Conservation (phyloP, 1,284 basidiomycete genomes). For the Violaceomyces palustris region DNA sequence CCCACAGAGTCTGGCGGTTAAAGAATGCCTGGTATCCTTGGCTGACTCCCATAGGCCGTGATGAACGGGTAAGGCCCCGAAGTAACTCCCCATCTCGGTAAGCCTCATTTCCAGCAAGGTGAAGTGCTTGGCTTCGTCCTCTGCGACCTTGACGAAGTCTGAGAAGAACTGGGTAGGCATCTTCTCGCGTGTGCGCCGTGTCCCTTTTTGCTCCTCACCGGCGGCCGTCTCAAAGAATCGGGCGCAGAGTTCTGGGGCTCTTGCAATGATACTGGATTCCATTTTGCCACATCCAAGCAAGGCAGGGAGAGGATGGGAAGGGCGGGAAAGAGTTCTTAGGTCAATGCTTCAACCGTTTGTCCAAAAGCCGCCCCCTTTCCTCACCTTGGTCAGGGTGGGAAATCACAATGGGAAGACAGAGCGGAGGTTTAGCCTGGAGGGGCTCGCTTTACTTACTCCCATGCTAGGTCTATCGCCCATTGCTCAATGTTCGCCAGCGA, state of each 20-base stretch:
- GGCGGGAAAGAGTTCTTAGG: not conserved
- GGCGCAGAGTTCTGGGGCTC: slow-evolving; percentile 52
- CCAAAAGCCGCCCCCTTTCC: too few species aligned
- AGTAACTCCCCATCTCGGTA: slow-evolving; percentile 65
- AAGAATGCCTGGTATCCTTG: slow-evolving; percentile 65
- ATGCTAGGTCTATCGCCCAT: slow-evolving; percentile 63
- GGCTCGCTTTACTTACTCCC: slow-evolving; percentile 24
- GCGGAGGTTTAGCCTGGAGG: not conserved
- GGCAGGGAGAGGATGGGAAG: not conserved
- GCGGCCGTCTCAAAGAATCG: slow-evolving; percentile 9
- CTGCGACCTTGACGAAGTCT: slow-evolving; percentile 58
- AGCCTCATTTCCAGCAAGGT: slow-evolving; percentile 55
- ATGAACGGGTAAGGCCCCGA: slow-evolving; percentile 60
- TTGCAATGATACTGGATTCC: slow-evolving; percentile 72
- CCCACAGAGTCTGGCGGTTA: slow-evolving; percentile 65
- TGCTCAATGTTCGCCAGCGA: slow-evolving; percentile 85
- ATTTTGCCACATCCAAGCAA: too few species aligned
- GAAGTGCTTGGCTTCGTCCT: slow-evolving; percentile 71
- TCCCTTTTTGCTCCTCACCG: slow-evolving; percentile 1
- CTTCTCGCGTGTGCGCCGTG: slow-evolving; percentile 4
- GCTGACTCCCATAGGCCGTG: slow-evolving; percentile 72
- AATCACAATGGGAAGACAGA: slow-evolving; percentile 1
- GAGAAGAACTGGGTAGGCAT: slow-evolving; percentile 49
- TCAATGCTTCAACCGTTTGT: too few species aligned
- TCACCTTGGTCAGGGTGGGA: not conserved